Percentiles rank a stretch among this genome's conserved stretches.
These are phyloP conservation scores for Phytophthora agathidicida DNA, from an alignment of 352 stramenopile species.

Conservation along the genomic window DNA sequence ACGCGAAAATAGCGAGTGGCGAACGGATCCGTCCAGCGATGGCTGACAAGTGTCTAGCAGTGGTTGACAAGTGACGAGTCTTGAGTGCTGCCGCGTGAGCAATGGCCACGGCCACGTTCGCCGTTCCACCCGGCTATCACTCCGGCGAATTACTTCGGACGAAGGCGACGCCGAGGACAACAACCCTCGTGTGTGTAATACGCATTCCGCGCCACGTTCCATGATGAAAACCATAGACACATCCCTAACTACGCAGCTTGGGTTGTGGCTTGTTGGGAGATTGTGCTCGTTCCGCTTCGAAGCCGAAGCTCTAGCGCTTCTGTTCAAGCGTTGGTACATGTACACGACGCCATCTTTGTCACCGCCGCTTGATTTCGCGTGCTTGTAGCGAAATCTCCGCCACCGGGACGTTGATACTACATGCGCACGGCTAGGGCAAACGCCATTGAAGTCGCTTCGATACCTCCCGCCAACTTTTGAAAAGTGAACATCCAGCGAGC, in stretches of 20 bases:
- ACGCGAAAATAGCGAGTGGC: conserved; percentile 12
- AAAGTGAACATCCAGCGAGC: conserved; percentile 3
- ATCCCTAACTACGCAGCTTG: too few species aligned
- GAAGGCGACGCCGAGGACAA: neutral
- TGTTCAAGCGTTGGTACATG: too few species aligned
- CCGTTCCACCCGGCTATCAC: conserved; percentile 12
- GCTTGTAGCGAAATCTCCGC: neutral
- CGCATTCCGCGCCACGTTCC: too few species aligned
- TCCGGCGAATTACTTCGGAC: neutral
- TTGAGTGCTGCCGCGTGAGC: neutral
- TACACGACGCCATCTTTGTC: neutral
- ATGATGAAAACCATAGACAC: too few species aligned
- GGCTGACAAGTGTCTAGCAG: too few species aligned
- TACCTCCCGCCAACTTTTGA: too few species aligned
- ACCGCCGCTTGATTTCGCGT: neutral
- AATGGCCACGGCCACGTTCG: neutral
- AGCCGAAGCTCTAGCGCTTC: too few species aligned
- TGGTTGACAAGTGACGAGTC: neutral
- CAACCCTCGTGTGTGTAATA: too few species aligned
- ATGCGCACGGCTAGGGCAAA: too few species aligned
- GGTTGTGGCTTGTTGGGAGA: conserved; percentile 1
- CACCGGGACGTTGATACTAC: too few species aligned
- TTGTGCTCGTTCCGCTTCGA: neutral
- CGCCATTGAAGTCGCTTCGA: too few species aligned
- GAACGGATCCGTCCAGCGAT: neutral